Evolutionary conservation across 1,284 basidiomycete species (phyloP).

Genomic region (Tetrapyrgos nigripes): DNA sequence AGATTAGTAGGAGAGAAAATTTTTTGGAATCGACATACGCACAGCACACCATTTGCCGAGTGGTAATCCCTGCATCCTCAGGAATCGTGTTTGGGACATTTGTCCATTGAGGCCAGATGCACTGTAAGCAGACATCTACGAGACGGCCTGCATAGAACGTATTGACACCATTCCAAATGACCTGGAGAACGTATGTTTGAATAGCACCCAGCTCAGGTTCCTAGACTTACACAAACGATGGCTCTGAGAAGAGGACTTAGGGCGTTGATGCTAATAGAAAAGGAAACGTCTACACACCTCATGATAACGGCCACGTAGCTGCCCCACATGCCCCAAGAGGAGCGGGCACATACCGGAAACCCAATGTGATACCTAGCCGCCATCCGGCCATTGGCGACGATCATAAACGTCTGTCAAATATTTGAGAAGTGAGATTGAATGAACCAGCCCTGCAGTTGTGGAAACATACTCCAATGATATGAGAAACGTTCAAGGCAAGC

Average conservation of each 20-base stretch:
- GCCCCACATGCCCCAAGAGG: constrained; percentile 27
- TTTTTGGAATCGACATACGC: too few species aligned
- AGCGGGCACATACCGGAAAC: constrained; percentile 18
- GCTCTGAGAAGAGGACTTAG: constrained; percentile 13
- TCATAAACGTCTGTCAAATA: constrained; percentile 13
- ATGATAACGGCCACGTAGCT: constrained; percentile 28
- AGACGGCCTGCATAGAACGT: constrained; percentile 29
- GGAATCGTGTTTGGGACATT: constrained; percentile 26
- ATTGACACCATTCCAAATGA: constrained; percentile 33
- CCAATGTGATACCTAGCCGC: constrained; percentile 22
- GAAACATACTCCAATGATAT: constrained; percentile 17
- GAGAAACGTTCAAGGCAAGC: constrained; percentile 19
- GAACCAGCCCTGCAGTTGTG: neutral
- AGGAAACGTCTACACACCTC: constrained; percentile 13
- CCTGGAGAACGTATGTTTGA: constrained; percentile 13
- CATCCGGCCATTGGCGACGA: constrained; percentile 20
- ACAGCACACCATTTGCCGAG: constrained; percentile 22
- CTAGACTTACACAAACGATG: constrained; percentile 25
- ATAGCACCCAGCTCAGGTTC: constrained; percentile 15
- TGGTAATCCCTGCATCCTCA: constrained; percentile 24
- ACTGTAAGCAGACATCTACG: constrained; percentile 21
- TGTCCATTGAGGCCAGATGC: constrained; percentile 28
- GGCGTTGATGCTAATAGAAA: neutral
- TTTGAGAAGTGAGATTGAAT: neutral
- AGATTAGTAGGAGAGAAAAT: too few species aligned